Evolutionary conservation across 139 green algal species (phyloP), one percentile per base, ranked within the genome.

Genomic region (Chlorokybus atmophyticus): DNA sequence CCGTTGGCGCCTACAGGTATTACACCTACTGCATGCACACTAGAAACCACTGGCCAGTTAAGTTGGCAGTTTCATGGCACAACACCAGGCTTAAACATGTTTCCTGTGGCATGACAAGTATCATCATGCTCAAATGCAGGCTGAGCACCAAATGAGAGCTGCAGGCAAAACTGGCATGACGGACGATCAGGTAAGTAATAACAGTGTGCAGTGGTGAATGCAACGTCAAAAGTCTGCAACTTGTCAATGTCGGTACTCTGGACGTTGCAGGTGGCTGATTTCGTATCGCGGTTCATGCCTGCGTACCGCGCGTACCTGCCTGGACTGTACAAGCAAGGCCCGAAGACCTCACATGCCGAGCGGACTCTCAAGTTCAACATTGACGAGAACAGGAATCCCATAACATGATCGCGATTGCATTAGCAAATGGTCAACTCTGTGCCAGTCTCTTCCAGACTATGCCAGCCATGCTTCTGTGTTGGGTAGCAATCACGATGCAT

Each of bases 261-360:
- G 21, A 21, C 29, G 26, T 40, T 17, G 8, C 62, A 70, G 62
- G 40, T 70, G 8, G 71, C 66, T 4, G 83, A 88, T 56, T 99
- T 99, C 80, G 86, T 95, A 40, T 71, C 81, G 31, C 69, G 86
- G 29, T 99, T 88, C 79, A 91, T 94, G 66, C 91, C 91, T 2
- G 90, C 91, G 1, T 99, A 99, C 74, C 61, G 78, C 30, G 84
- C 82, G n/a, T 99, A 97, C 70, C 72, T 98, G 68, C 85, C 86
- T 3, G 70, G 60, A 26, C 31, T 78, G 4, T 75, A 78, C 50
- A 21, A 35, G 19, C 2, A 62, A 3, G 67, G 67, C 5, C 67
- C 62, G 14, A 44, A 14, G 35, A n/a, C n/a, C n/a, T n/a, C n/a
- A n/a, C n/a, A n/a, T n/a, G n/a, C n/a, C n/a, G n/a, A n/a, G n/a